Base-by-base conservation (phyloP, 441 rosid species). In the Euphorbia celastroides region DNA sequence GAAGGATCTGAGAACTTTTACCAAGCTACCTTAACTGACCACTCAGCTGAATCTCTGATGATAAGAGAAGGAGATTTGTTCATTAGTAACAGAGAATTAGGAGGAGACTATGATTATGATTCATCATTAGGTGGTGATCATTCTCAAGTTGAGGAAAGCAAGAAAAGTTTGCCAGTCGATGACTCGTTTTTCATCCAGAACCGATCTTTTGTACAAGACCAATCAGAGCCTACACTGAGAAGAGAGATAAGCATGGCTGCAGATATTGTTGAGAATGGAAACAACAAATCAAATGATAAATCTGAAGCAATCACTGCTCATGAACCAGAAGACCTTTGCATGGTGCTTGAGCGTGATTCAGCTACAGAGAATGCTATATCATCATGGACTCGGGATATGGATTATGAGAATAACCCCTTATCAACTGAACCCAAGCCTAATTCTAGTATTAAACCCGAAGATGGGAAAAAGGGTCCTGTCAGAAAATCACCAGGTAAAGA, bases 261-360 rank as follows among this genome's bases (percentile, higher is more conserved):
- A 0, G 91, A 86, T 57, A 77, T 83, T 56, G 71, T 78, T 17
- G 83, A 78, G 66, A 82, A 82, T 73, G 64, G 60, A 58, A 69
- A 57, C 54, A 52, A 70, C 55, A 65, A 60, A 66, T 74, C 68
- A 8, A 75, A 23, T 8, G 65, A 72, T 57, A 81, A 74, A 61
- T 58, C 59, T 42, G 76, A 60, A 60, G 70, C 75, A 31, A 19
- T 62, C 30, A 65, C 44, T 48, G 62, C 60, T 20, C 74, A 73
- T 56, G 96, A 94, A 65, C 99, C 97, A 60, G 96, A 94, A 80
- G 99, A 94, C 57, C 96, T 94, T 72, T 86, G 74, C 77, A 89
- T 94, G 96, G 85, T 94, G 74, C 86, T 86, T 69, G 93, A 85
- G 62, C 92, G 90, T 48, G 88, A 86, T 77, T 79, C 86, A 48